phyloP scores from a whole-genome alignment of 1,284 basidiomycete genomes.

The Naganishia cerealis region DNA sequence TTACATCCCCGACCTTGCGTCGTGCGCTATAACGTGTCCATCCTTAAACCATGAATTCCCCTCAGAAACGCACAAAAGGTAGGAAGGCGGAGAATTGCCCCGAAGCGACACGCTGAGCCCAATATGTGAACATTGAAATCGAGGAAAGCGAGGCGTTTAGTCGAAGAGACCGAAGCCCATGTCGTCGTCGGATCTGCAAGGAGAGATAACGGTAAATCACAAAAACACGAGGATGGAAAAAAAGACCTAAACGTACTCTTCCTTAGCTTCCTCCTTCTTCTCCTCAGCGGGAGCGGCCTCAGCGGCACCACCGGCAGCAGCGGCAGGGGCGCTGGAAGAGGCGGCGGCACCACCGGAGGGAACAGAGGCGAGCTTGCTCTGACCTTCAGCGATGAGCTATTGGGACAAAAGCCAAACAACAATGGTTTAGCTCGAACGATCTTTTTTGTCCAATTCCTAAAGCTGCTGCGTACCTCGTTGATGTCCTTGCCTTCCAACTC shows the following conservation, averaged over 20 bases:
- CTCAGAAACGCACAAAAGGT: conserved; percentile 26
- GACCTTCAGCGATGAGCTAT: conserved; percentile 88
- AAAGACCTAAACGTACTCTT: conserved; percentile 58
- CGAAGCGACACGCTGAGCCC: conserved; percentile 17
- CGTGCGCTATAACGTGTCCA: conserved; percentile 8
- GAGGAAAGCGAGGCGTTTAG: conserved; percentile 57
- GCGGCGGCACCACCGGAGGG: conserved; percentile 54
- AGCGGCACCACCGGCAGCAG: conserved; percentile 59
- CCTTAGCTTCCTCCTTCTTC: conserved; percentile 66
- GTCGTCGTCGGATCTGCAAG: conserved; percentile 55
- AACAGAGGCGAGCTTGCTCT: conserved; percentile 90
- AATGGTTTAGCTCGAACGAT: neutral
- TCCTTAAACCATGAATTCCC: conserved; percentile 10
- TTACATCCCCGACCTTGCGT: conserved; percentile 5
- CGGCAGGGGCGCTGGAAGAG: conserved; percentile 49
- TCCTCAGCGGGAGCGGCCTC: conserved; percentile 66
- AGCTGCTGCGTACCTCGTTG: conserved; percentile 62
- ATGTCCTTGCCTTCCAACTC: conserved; percentile 93
- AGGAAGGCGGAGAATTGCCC: conserved; percentile 8
- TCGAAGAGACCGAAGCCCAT: conserved; percentile 88
- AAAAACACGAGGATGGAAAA: neutral
- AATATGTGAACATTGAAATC: conserved; percentile 16
- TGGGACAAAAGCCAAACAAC: neutral
- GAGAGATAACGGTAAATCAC: conserved; percentile 35
- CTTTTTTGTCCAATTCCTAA: neutral